Conservation (phyloP, 805 yeast species). For the Saccharomycopsis vini region DNA sequence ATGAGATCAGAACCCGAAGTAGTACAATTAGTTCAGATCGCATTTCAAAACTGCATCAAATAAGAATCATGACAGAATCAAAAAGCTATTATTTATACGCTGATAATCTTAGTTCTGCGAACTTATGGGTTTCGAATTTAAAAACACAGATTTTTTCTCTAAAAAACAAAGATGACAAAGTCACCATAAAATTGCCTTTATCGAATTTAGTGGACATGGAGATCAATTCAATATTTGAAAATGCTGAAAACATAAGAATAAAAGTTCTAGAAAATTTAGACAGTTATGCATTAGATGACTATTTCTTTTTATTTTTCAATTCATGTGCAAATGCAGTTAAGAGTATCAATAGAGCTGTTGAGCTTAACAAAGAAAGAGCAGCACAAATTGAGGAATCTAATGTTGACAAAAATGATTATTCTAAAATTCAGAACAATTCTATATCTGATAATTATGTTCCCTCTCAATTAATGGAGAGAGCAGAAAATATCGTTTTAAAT, state of each 20-base stretch:
- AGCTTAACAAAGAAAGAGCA: not conserved
- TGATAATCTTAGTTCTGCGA: slow-evolving; percentile 64
- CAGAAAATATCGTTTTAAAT: not conserved
- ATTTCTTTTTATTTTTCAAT: slow-evolving; percentile 58
- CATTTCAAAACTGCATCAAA: slow-evolving; percentile 32
- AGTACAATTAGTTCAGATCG: not conserved
- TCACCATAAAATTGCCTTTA: slow-evolving; percentile 68
- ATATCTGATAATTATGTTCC: slow-evolving; percentile 12
- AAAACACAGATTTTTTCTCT: slow-evolving; percentile 72
- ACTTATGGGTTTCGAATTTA: slow-evolving; percentile 68
- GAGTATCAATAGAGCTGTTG: slow-evolving; percentile 12
- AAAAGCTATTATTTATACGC: slow-evolving; percentile 59
- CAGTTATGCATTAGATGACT: slow-evolving; percentile 54
- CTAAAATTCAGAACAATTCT: not conserved
- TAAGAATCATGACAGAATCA: slow-evolving; percentile 49
- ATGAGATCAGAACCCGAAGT: not conserved
- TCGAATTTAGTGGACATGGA: slow-evolving; percentile 56
- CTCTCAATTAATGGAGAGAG: slow-evolving; percentile 1
- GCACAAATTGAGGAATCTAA: not conserved
- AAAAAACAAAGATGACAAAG: slow-evolving; percentile 61
- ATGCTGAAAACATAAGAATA: slow-evolving; percentile 48
- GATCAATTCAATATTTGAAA: slow-evolving; percentile 45
- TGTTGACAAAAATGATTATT: not conserved
- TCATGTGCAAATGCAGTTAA: slow-evolving; percentile 14
- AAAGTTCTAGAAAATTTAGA: slow-evolving; percentile 49